Evolutionary conservation across 495 filamentous ascomycete species (phyloP), one percentile per base, ranked within the genome.

Genomic region (Penicillium subrubescens): DNA sequence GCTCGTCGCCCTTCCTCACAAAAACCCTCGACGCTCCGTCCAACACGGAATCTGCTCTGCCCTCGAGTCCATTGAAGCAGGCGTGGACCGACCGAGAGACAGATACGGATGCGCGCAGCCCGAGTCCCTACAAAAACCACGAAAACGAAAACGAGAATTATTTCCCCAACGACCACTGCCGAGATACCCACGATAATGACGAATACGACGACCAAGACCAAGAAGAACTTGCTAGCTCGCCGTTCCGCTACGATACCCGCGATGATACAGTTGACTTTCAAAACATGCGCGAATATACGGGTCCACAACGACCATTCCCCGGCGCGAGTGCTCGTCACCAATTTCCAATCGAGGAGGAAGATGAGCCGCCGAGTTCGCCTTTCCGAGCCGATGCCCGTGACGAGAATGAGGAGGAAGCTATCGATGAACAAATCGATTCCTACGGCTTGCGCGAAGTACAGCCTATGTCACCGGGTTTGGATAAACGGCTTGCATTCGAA

Each of bases 261-360:
- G 78, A 82, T 51, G 74, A 78, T 14, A 81, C 78, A 0, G 76
- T 77, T 2, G 77, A 81, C 63, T 73, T 77, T 39, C 64, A 76
- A 29, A 75, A 63, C 43, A 39, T 78, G 35, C 73, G 52, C 25
- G 48, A 63, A 21, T 57, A 67, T 19, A 39, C 11, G 31, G 14
- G 17, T 29, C 59, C 34, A 31, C 41, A 19, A 56, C 31, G 53
- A n/a, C 15, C 25, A 1, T 31, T 23, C 0, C 11, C 53, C 2
- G 5, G 17, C 5, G n/a, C 31, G 10, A 41, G 57, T 3, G 12
- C 35, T 3, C 58, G 39, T 11, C 54, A 41, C 19, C 55, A 31
- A 8, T 65, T 68, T 41, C 35, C 14, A 0, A 34, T 60, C 17
- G 25, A 17, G 11, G 51, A 59, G 19, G 37, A 51, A 41, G 69